phyloP scores from a whole-genome alignment of 768 basidiomycete species.

The Pisolithus orientalis region DNA sequence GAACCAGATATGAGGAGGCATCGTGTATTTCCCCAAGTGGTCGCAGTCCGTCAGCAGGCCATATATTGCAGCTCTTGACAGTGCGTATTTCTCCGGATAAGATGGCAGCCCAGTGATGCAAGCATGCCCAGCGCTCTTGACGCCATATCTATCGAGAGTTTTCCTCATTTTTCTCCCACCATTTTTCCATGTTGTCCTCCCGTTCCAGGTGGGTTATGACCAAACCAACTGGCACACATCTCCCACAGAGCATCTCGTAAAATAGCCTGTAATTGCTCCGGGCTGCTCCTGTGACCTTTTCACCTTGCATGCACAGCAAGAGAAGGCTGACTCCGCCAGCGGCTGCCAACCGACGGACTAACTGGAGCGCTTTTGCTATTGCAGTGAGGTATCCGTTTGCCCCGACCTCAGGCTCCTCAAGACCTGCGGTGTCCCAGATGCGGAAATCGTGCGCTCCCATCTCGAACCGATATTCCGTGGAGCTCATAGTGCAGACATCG shows the following conservation, averaged over 20 bases:
- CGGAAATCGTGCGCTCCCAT: slow-evolving; percentile 1
- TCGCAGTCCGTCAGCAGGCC: background rate
- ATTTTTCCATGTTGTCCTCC: slow-evolving; percentile 19
- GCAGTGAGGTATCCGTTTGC: background rate
- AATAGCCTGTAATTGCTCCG: slow-evolving; percentile 10
- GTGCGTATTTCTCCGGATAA: background rate
- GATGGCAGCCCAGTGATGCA: background rate
- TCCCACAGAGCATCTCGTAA: slow-evolving; percentile 8
- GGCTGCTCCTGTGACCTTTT: slow-evolving; percentile 1
- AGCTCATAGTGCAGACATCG: slow-evolving; percentile 23
- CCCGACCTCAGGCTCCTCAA: slow-evolving; percentile 5
- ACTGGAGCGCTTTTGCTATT: background rate
- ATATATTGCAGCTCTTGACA: background rate
- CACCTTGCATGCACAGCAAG: slow-evolving; percentile 11
- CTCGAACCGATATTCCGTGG: slow-evolving; percentile 2
- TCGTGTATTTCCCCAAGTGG: background rate
- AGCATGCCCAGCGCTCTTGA: background rate
- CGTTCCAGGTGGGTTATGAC: slow-evolving; percentile 15
- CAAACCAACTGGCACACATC: slow-evolving; percentile 9
- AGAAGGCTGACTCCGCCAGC: slow-evolving; percentile 11
- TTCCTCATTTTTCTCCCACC: slow-evolving; percentile 19
- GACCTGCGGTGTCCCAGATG: slow-evolving; percentile 16
- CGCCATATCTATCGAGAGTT: background rate
- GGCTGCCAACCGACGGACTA: background rate
- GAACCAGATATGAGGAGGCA: background rate